A percentile compares a stretch with the other conserved stretches of the same genome.
Conservation (phyloP, 345 rosid genomes). For the Laguncularia racemosa region DNA sequence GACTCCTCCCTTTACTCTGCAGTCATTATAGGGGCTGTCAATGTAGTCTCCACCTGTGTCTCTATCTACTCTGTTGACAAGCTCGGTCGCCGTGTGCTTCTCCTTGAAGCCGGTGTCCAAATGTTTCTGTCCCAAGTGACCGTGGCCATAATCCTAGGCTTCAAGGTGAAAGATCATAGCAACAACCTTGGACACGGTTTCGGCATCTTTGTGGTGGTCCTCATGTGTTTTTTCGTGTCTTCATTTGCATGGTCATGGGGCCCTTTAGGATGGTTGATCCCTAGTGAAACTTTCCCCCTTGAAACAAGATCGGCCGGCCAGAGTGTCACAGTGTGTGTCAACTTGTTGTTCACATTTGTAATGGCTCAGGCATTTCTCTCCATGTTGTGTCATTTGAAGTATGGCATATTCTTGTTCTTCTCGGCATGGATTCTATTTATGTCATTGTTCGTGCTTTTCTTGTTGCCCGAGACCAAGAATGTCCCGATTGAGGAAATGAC, state of each 20-base stretch:
- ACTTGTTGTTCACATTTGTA: constrained; percentile 78
- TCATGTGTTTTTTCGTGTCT: constrained; percentile 83
- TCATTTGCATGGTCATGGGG: constrained; percentile 99
- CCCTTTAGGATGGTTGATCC: constrained; percentile 92
- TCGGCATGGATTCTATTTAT: constrained; percentile 75
- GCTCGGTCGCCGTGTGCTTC: constrained; percentile 67
- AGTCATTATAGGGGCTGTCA: constrained; percentile 87
- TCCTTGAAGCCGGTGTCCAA: constrained; percentile 81
- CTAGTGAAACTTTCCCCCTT: constrained; percentile 86
- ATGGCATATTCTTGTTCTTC: constrained; percentile 87
- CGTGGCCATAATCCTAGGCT: constrained; percentile 62
- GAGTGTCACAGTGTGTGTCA: constrained; percentile 86
- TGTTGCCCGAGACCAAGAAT: constrained; percentile 88
- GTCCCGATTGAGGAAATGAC: constrained; percentile 97
- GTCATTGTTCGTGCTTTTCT: constrained; percentile 70
- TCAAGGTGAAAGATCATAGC: constrained; percentile 73
- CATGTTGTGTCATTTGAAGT: constrained; percentile 92
- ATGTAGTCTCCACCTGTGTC: constrained; percentile 66
- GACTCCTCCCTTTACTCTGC: constrained; percentile 89
- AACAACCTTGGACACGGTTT: constrained; percentile 30
- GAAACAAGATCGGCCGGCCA: constrained; percentile 95
- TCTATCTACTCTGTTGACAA: constrained; percentile 87
- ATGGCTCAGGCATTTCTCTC: constrained; percentile 96
- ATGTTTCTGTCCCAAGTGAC: constrained; percentile 79
- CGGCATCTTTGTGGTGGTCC: constrained; percentile 52